Base-by-base conservation (phyloP, 306 rosid species). In the Canavalia ensiformis region DNA sequence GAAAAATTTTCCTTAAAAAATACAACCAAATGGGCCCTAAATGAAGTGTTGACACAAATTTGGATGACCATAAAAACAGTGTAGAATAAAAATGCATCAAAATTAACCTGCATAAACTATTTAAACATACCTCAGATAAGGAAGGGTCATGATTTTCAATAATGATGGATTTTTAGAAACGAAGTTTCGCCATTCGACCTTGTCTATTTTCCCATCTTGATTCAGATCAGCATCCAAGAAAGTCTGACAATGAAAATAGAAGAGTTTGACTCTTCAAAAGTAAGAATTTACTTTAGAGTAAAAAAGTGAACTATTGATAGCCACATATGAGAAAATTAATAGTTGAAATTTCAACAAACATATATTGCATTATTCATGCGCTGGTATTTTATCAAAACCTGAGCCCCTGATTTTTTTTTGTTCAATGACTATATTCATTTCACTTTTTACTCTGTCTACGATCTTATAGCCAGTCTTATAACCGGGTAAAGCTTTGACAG, bases 181-280 rank as follows among this genome's bases (percentile, higher is more conserved):
- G 4, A 90, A 92, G 57, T 72, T 78, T 33, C 81, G 84, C 97
- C 97, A 92, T 71, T 90, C 97, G 0, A 57, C 45, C 70, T 58
- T 78, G 91, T 90, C 97, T 45, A 92, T 90, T 86, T 88, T 92
- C 82, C 97, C 97, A 42, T 92, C 97, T 80, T 87, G 88, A 75
- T 92, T 86, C 7, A 39, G 90, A 77, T 92, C 97, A 60, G 97
- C 97, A 62, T 86, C 95, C 88, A 82, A 68, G 84, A 92, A 92
- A 59, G 97, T 92, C 97, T 92, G 82, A 12, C 63, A 82, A 78
- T 67, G 65, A 76, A 69, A 42, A 82, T 47, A 10, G 52, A 47
- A 47, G n/a, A 44, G 10, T 6, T 47, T 47, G n/a, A 47, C 11
- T 52, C 57, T 18, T 52, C 57, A 4, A 52, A 13, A 52, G 28